Evolutionary conservation across 2,329 filamentous ascomycete genomes (phyloP), one percentile per base, ranked within the genome.

Genomic region (Fusarium circinatum): DNA sequence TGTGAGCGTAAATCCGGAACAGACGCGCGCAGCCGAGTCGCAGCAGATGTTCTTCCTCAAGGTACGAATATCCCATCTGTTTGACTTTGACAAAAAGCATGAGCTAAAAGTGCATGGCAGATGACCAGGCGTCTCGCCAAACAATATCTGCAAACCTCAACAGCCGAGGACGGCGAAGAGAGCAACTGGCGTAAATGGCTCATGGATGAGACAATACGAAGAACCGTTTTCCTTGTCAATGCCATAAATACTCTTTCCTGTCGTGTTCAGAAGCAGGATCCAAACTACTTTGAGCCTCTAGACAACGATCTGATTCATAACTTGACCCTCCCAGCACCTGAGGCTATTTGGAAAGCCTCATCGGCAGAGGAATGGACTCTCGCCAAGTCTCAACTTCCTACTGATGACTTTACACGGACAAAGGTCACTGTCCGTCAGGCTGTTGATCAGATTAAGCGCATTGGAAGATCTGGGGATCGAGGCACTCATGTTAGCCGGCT

Each of bases 1-100:
- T 54, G 49, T 54, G 13, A 54, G 49, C 18, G 7, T 36, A 2
- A 54, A 38, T 17, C 13, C 49, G 9, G 49, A 54, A 38, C 49
- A 54, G n/a, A 26, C 49, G 8, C 32, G 32, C 2, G 30, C 49
- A 22, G 32, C 49, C 6, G 49, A 54, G 32, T 36, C 32, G 9
- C 49, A 54, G 10, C 49, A 54, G 5, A 54, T 54, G 49, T 54
- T 36, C 17, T 54, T 54, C 32, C 49, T 54, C 1, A 54, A 54
- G n/a, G 49, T 38, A 26, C 0, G 6, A 22, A 22, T 5, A 20
- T 6, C 18, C 20, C 8, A 4, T 12, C 22, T 20, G 1, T 3
- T 6, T 20, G 2, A 20, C 6, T 12, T 26, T 6, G 0, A 15
- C 9, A 17, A 38, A 9, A 17, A 6, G 3, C 3, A 26, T 9